Percentiles rank a stretch among this genome's conserved stretches.
Evolutionary conservation across 169 alveolate genomes (phyloP).

Genomic region (Plasmodium adleri): DNA sequence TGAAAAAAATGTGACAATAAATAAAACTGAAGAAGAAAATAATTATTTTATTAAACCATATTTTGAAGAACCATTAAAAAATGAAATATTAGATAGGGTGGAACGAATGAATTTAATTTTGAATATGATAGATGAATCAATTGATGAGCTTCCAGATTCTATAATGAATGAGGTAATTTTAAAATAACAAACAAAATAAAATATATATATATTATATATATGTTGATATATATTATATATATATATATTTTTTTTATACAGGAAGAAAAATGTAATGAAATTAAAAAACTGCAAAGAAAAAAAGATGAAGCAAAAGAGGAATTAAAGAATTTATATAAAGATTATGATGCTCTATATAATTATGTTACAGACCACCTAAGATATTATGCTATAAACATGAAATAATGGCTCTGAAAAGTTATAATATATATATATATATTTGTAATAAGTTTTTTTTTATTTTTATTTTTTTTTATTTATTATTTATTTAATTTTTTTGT

Average conservation of each 20-base stretch:
- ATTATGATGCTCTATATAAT: slow-evolving; percentile 44
- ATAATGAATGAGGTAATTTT: slow-evolving; percentile 24
- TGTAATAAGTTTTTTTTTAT: neutral
- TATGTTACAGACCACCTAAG: slow-evolving; percentile 40
- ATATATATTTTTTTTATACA: neutral
- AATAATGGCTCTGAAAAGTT: neutral
- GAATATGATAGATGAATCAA: slow-evolving; percentile 36
- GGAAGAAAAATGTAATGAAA: slow-evolving; percentile 64
- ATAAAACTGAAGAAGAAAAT: slow-evolving; percentile 9
- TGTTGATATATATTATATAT: neutral
- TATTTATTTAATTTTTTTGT: neutral
- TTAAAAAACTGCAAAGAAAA: slow-evolving; percentile 39
- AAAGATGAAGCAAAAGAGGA: slow-evolving; percentile 62
- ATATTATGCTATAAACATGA: slow-evolving; percentile 7
- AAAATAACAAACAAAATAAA: neutral
- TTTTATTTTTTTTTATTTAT: neutral
- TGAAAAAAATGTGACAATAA: neutral
- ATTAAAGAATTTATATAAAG: slow-evolving; percentile 32
- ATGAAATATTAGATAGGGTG: slow-evolving; percentile 55
- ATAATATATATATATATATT: neutral
- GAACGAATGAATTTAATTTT: slow-evolving; percentile 67
- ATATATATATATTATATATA: neutral
- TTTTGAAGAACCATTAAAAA: slow-evolving; percentile 18
- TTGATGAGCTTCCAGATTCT: slow-evolving; percentile 70
- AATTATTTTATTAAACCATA: slow-evolving; percentile 52